Conservation (phyloP, 2,329 filamentous ascomycete species). For the Phialophora chinensis region DNA sequence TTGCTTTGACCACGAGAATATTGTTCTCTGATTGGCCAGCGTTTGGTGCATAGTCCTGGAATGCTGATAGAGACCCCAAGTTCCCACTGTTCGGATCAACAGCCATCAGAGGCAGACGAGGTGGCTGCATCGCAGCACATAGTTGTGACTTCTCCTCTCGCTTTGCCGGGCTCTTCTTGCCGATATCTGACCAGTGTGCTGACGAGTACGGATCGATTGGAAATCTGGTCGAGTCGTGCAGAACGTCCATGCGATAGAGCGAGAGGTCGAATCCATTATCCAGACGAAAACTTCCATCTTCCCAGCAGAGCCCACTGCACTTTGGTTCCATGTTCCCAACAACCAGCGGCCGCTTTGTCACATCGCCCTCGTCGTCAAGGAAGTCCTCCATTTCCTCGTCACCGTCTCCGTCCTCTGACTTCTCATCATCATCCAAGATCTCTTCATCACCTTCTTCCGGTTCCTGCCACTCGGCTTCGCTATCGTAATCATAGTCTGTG, state of each 20-base stretch:
- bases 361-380: conserved; percentile 83
- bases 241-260: conserved; percentile 71
- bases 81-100: conserved; percentile 33
- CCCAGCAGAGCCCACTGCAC: conserved; percentile 83
- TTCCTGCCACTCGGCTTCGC: conserved; percentile 70
- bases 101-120: conserved; percentile 38
- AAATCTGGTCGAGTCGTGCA: conserved; percentile 36
- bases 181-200: conserved; percentile 69
- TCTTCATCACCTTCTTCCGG: conserved; percentile 75
- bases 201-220: conserved; percentile 85
- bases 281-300: conserved; percentile 58
- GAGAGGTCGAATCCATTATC: conserved; percentile 58
- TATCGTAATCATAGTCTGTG: conserved; percentile 69
- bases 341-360: conserved; percentile 63
- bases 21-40: conserved; percentile 20
- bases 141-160: conserved; percentile 40
- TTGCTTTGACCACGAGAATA: conserved; percentile 8
- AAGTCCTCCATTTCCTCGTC: conserved; percentile 89
- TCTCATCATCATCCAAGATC: conserved; percentile 69
- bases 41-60: not conserved
- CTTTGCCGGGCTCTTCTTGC: conserved; percentile 30
- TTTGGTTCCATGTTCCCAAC: conserved; percentile 75
- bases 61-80: conserved; percentile 1
- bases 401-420: conserved; percentile 66
- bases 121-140: conserved; percentile 42